These are phyloP conservation scores for Arthrobotrys musiformis DNA, from an alignment of 2,329 filamentous ascomycete species.

Conservation along the genomic window DNA sequence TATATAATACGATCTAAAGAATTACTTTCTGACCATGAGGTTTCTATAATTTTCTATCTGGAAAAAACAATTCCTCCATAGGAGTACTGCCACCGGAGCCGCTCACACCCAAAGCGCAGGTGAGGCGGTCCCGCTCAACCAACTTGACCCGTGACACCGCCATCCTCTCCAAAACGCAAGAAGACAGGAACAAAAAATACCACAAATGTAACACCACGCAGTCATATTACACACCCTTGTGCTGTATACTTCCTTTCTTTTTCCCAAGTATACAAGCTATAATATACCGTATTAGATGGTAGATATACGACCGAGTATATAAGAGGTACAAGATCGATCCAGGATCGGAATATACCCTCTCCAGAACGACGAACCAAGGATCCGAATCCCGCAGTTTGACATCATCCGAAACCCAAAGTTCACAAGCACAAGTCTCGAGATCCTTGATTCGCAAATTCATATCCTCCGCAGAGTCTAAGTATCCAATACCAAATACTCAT, in stretches of 20 bases:
- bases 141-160: background rate
- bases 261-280: background rate
- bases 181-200: background rate
- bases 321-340: background rate
- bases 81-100: background rate
- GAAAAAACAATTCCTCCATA: background rate
- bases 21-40: no score
- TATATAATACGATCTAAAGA: no score
- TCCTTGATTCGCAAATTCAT: background rate
- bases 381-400: background rate
- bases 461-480: background rate
- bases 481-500: no score
- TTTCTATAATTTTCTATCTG: background rate
- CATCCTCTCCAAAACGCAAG: background rate
- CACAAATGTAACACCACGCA: background rate
- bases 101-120: background rate
- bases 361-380: background rate
- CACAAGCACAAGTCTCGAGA: slow-evolving; percentile 2
- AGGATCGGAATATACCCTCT: background rate
- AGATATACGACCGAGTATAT: background rate
- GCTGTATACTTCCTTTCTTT: background rate
- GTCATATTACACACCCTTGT: slow-evolving; percentile 1
- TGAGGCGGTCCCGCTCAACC: background rate
- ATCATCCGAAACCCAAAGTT: background rate
- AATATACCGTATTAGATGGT: background rate